These are phyloP conservation scores for Raphanus sativus DNA, from an alignment of 345 rosid genomes.

Conservation along the genomic window DNA sequence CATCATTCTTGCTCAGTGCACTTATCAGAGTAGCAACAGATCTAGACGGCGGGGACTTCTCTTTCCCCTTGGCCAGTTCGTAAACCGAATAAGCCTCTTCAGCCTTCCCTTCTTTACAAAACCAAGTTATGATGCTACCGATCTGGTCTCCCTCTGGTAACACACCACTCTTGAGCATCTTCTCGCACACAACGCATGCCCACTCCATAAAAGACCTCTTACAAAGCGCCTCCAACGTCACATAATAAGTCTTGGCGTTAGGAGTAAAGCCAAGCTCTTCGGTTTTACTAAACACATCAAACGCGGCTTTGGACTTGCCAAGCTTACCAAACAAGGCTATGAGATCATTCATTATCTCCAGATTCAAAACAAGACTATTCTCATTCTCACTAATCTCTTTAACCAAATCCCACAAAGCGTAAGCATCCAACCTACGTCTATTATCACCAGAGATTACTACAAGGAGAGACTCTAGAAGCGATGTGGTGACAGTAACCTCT, in stretches of 20 bases:
- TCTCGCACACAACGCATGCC: slow-evolving; percentile 67
- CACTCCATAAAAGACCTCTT: slow-evolving; percentile 50
- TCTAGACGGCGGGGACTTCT: slow-evolving; percentile 46
- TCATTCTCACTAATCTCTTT: slow-evolving; percentile 52
- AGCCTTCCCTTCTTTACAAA: slow-evolving; percentile 62
- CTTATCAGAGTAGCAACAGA: slow-evolving; percentile 51
- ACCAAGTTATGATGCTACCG: slow-evolving; percentile 71
- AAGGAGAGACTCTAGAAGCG: slow-evolving; percentile 51
- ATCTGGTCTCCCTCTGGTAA: slow-evolving; percentile 51
- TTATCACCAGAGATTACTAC: slow-evolving; percentile 43
- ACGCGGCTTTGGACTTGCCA: slow-evolving; percentile 71
- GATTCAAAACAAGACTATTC: slow-evolving; percentile 39
- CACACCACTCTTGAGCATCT: slow-evolving; percentile 54
- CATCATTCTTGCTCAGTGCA: slow-evolving; percentile 58
- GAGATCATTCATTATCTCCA: slow-evolving; percentile 57
- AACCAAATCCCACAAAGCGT: slow-evolving; percentile 71
- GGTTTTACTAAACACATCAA: slow-evolving; percentile 63
- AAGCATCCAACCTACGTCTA: slow-evolving; percentile 50
- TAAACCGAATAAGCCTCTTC: slow-evolving; percentile 58
- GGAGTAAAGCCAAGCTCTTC: slow-evolving; percentile 58
- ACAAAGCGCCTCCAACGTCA: slow-evolving; percentile 64
- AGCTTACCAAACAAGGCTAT: slow-evolving; percentile 62
- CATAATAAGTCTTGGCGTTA: slow-evolving; percentile 54
- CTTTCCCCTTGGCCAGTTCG: slow-evolving; percentile 50
- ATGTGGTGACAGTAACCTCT: slow-evolving; percentile 38